phyloP scores from a whole-genome alignment of 495 filamentous ascomycete genomes.

The Daldinia childiae region DNA sequence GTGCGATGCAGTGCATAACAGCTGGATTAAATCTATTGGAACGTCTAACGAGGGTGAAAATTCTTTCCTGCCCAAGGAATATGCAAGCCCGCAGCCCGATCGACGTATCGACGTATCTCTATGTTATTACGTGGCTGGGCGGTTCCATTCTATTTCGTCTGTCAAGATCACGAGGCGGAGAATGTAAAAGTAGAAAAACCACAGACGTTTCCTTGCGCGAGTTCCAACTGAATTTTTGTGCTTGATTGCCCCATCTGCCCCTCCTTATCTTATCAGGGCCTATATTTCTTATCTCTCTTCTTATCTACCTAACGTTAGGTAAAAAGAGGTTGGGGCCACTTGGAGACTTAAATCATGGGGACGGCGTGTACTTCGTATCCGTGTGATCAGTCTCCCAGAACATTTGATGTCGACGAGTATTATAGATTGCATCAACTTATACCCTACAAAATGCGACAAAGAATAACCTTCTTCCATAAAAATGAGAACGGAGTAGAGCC shows the following conservation, averaged over 20 bases:
- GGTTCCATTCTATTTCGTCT: not conserved
- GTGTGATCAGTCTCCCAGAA: slow-evolving; percentile 34
- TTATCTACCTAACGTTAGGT: not conserved
- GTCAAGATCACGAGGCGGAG: not conserved
- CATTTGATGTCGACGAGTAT: slow-evolving; percentile 26
- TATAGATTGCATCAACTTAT: slow-evolving; percentile 23
- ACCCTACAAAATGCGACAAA: slow-evolving; percentile 74
- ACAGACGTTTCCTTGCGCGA: not conserved
- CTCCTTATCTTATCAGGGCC: slow-evolving; percentile 14
- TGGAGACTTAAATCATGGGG: not conserved
- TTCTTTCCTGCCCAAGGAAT: slow-evolving; percentile 20
- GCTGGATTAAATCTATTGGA: slow-evolving; percentile 28
- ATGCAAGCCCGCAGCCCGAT: slow-evolving; percentile 21
- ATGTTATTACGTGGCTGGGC: slow-evolving; percentile 18
- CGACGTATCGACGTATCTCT: slow-evolving; percentile 5
- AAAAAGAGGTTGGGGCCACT: not conserved
- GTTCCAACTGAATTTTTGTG: not conserved
- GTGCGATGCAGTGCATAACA: slow-evolving; percentile 20
- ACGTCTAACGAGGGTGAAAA: slow-evolving; percentile 7
- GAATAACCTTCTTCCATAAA: slow-evolving; percentile 81
- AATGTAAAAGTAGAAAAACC: slow-evolving; percentile 15
- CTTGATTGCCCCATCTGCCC: slow-evolving; percentile 6
- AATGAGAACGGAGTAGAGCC: slow-evolving; percentile 69
- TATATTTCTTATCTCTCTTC: not conserved
- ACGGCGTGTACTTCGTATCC: slow-evolving; percentile 20